Base-by-base conservation (phyloP, 1,284 basidiomycete genomes). In the Termitomyces sp. region DNA sequence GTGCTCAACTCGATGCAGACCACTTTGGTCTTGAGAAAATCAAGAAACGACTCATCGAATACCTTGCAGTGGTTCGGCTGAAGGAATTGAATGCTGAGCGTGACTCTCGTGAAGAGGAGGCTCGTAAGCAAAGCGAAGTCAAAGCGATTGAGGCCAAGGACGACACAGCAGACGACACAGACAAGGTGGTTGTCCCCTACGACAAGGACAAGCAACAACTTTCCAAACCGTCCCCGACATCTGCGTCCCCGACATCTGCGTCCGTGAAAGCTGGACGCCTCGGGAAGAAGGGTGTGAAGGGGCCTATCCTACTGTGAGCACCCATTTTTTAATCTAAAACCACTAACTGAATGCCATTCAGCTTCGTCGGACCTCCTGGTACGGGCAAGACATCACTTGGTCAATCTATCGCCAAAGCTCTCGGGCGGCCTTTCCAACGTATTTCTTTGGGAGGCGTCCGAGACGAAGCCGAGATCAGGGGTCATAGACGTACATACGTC, bases 381-480 rank as follows among this genome's bases (percentile, higher is more conserved):
- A 88, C 86, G 0, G 90, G 91, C 15, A 93, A 93, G 71, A 93
- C 91, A 0, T 91, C 88, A 0, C 79, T 93, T 0, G 90, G 92
- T 8, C 90, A 92, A 67, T 93, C 90, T 1, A 86, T 96, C 47
- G 92, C 94, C 1, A 84, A 85, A 44, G 89, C 92, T 0, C 78
- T 96, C 15, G 78, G 81, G 53, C 75, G 92, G 56, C 90, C 94
- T 0, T 96, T 95, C 80, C 92, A 94, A 70, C 83, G 94, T 36
- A 93, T 96, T 65, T 90, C 91, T n/a, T 81, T 96, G 1, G 93
- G 94, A 39, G 93, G 93, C 52, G 86, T 96, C 10, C 82, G 90
- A 7, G 93, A 96, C 62, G 93, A 95, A 60, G 92, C 91, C 4
- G 93, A 95, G 70, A 94, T 95, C 63, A 82, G 81, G 61, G 92